Percentiles rank a stretch among this genome's conserved stretches.
phyloP scores from a whole-genome alignment of 371 early-diverging fungal species.

The Dichotomocladium elegans region DNA sequence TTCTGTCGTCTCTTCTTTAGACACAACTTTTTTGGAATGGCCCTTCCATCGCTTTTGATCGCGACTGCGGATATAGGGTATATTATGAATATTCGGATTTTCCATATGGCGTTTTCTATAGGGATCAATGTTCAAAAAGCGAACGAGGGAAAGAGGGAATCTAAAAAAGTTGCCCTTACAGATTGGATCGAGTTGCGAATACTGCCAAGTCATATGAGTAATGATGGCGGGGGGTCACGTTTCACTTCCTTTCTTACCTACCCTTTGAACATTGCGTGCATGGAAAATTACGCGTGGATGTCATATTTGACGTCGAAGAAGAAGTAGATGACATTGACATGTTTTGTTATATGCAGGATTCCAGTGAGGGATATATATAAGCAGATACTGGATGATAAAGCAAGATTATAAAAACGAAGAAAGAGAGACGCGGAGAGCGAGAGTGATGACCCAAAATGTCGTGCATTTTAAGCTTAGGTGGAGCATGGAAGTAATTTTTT shows the following conservation, averaged over 20 bases:
- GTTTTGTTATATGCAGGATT: background rate
- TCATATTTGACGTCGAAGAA: slow-evolving; percentile 5
- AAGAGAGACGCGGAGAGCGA: slow-evolving; percentile 15
- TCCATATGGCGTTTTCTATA: slow-evolving; percentile 26
- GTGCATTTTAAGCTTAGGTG: slow-evolving; percentile 5
- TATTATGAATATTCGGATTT: slow-evolving; percentile 30
- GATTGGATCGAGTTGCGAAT: slow-evolving; percentile 46
- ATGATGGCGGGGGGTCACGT: background rate
- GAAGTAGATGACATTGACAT: background rate
- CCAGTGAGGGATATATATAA: no score
- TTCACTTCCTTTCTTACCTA: slow-evolving; percentile 7
- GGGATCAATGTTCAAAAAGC: no score
- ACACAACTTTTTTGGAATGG: slow-evolving; percentile 44
- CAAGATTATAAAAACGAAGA: slow-evolving; percentile 7
- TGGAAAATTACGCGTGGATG: slow-evolving; percentile 25
- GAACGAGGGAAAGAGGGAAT: no score
- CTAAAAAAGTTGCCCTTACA: no score
- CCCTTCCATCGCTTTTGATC: slow-evolving; percentile 53
- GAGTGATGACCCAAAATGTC: slow-evolving; percentile 9
- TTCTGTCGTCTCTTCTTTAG: slow-evolving; percentile 43
- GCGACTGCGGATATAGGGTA: slow-evolving; percentile 44
- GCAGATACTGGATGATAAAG: slow-evolving; percentile 1
- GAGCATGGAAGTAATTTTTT: slow-evolving; percentile 19
- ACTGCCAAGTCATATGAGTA: slow-evolving; percentile 17
- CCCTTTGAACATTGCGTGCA: slow-evolving; percentile 49